Evolutionary conservation across 2,329 filamentous ascomycete genomes (phyloP), one percentile per base, ranked within the genome.

Genomic region (Pestalotiopsis sp.): DNA sequence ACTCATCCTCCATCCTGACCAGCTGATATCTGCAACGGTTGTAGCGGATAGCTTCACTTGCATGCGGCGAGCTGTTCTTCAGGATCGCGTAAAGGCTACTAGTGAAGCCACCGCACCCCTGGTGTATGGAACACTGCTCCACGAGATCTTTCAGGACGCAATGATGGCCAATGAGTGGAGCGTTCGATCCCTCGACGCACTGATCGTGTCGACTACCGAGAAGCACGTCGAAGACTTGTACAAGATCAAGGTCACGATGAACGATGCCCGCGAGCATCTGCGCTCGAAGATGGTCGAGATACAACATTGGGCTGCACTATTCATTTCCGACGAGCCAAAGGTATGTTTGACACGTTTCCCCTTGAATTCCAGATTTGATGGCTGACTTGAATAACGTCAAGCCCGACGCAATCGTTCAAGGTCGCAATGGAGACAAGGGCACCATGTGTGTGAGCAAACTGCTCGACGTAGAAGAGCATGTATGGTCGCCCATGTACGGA

Each of bases 401-500:
- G 87, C 76, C 85, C 4, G 88, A 91, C 72, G 94, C 94, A 2
- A 78, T 93, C 56, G 91, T 97, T 27, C 91, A 93, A 73, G 94
- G 95, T 72, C 88, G 93, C 61, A 92, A 94, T 76, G 92, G 92
- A 56, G 89, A 92, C 66, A 92, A 91, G 72, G 89, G 92, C 12
- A 91, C 87, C 68, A 91, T 98, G 87, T 94, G 93, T 73, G 91
- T 99, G 73, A 97, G 91, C 75, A 99, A 98, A 77, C 85, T 99
- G 36, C 90, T 99, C 14, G 96, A 98, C 77, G 93, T 99, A 11
- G 96, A 99, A 78, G 96, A 99, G 79, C 96, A 98, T 77, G 91
- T 99, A 36, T 99, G 96, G 96, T 98, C 95, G 6, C 96, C 96
- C 0, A 95, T 94, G 89, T 99, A 97, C 77, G 96, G 96, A 0